These are phyloP conservation scores for Lunularia cruciata DNA, from an alignment of 225 moss, liverwort and hornwort species.

Conservation along the genomic window DNA sequence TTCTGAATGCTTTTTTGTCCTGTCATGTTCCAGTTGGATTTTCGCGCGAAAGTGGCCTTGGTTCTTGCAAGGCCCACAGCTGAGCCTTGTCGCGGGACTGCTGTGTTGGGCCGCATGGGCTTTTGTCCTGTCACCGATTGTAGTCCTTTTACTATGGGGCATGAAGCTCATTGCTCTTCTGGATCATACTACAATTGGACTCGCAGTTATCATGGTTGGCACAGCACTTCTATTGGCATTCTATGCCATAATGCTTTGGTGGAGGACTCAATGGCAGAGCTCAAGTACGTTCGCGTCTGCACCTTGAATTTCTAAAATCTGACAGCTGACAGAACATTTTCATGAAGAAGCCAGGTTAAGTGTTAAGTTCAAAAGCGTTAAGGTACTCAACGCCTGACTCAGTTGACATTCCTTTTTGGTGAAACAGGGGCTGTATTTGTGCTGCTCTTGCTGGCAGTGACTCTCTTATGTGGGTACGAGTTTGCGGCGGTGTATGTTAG, in stretches of 20 bases:
- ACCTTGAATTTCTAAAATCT: no score
- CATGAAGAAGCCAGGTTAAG: no score
- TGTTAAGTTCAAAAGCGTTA: no score
- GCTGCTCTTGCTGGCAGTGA: conserved; percentile 88
- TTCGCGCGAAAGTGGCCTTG: conserved; percentile 97
- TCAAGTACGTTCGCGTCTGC: conserved; percentile 63
- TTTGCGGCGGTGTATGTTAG: conserved; percentile 97
- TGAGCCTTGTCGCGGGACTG: conserved; percentile 78
- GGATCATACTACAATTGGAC: conserved; percentile 91
- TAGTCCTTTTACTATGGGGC: conserved; percentile 85
- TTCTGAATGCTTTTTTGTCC: no score
- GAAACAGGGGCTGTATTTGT: conserved; percentile 90
- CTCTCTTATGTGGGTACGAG: conserved; percentile 94
- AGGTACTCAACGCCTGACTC: no score
- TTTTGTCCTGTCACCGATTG: conserved; percentile 82
- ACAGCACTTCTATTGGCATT: conserved; percentile 94
- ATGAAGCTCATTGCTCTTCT: conserved; percentile 68
- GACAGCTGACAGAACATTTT: no score
- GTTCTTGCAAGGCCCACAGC: conserved; percentile 80
- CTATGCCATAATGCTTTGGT: conserved; percentile 99
- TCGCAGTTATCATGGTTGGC: conserved; percentile 98
- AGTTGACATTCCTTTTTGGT: neutral
- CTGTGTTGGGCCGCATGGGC: conserved; percentile 82
- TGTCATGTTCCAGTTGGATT: conserved; percentile 77
- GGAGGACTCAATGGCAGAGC: conserved; percentile 99